Base-by-base conservation (phyloP, 2,329 filamentous ascomycete genomes). In the Capronia americana region DNA sequence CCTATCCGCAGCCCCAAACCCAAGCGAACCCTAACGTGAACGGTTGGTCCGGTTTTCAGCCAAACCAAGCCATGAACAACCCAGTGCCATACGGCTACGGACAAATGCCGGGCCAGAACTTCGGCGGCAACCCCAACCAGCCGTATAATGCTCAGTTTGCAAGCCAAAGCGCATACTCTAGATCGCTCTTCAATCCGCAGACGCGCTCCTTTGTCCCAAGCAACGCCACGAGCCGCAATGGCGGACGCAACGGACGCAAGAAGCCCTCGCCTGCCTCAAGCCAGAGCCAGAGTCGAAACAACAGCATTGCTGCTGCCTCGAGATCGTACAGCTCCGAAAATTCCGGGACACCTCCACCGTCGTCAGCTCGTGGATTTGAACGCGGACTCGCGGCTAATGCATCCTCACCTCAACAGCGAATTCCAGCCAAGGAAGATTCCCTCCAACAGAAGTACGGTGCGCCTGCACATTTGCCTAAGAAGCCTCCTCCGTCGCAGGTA, bases 121-220 rank as follows among this genome's bases (percentile, higher is more conserved):
- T 91, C 73, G 89, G 91, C 77, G 87, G 86, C 65, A 66, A 61
- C 41, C 14, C 63, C 4, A 62, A 62, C 55, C 59, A 62, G n/a
- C 17, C 64, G 12, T 69, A 64, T 20, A 65, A 66, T 62, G 34
- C 59, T 12, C 90, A 93, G 75, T 92, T 97, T 76, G 91, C 92
- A 5, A 88, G 96, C 64, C 92, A 92, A 14, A 92, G 92, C 41
- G 95, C 90, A 78, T 96, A 87, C 75, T 92, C 91, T 75, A 86
- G 93, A 65, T 92, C 92, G 73, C 88, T 90, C 12, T 97, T 98
- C 81, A 97, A 97, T 75, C 94, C 93, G 0, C 93, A 96, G 80
- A 97, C 92, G 17, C 92, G 96, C 75, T 91, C 93, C 0, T 97
- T 98, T 77, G 87, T 97, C 26, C 94, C 94, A 1, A 84, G 83